phyloP scores from a whole-genome alignment of 768 basidiomycete genomes.

The Serendipita indica region DNA sequence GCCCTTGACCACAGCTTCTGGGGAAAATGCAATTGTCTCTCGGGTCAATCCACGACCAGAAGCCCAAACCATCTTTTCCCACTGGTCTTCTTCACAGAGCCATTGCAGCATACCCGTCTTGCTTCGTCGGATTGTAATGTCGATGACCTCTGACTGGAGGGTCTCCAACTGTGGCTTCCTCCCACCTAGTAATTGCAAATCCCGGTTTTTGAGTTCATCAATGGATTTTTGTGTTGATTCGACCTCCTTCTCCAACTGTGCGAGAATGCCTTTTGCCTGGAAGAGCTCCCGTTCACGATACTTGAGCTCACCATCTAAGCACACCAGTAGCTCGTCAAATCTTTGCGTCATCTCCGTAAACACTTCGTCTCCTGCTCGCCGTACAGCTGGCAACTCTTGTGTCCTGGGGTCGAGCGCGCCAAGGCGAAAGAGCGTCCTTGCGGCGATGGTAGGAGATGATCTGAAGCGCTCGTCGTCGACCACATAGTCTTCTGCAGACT shows the following conservation, averaged over 20 bases:
- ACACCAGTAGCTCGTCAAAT: constrained; percentile 8
- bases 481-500: constrained; percentile 97
- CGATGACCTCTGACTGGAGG: not conserved
- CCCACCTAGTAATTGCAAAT: not conserved
- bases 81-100: not conserved
- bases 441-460: constrained; percentile 69
- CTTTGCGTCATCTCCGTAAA: not conserved
- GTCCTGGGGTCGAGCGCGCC: not conserved
- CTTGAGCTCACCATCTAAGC: not conserved
- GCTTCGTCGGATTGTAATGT: not conserved
- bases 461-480: constrained; percentile 96
- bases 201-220: not conserved
- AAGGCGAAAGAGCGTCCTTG: constrained; percentile 29
- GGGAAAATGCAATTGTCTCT: not conserved
- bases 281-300: not conserved
- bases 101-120: not conserved
- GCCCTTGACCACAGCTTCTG: not conserved
- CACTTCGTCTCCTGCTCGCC: not conserved
- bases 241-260: constrained; percentile 4
- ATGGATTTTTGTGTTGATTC: not conserved
- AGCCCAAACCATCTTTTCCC: not conserved
- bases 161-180: not conserved
- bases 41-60: not conserved
- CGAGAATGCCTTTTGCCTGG: constrained; percentile 5
- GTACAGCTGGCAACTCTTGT: not conserved